Percentiles rank a stretch among this genome's conserved stretches.
phyloP scores from a whole-genome alignment of 1,284 basidiomycete genomes.

The Fistulina hepatica region DNA sequence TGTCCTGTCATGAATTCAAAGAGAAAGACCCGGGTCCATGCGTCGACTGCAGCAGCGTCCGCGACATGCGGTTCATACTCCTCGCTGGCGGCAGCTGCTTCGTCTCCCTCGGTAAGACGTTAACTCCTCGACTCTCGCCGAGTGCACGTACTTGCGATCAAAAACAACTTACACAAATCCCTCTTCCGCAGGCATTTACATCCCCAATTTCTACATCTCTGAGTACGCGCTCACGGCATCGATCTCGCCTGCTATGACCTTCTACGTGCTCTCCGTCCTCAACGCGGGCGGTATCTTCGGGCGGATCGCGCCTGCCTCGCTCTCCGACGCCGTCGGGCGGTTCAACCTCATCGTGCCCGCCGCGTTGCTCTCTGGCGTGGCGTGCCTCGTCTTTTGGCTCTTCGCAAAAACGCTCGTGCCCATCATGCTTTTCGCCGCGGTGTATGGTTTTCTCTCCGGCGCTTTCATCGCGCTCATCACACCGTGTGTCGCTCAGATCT shows the following conservation, averaged over 20 bases:
- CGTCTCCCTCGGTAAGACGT: conserved; percentile 35
- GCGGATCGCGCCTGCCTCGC: conserved; percentile 45
- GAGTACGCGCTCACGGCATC: conserved; percentile 35
- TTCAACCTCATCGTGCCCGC: conserved; percentile 52
- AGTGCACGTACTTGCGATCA: conserved; percentile 1
- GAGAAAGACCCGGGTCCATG: conserved; percentile 19
- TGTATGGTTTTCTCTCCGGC: conserved; percentile 49
- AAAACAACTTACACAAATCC: neutral
- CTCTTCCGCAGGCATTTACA: conserved; percentile 42
- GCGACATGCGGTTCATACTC: conserved; percentile 34
- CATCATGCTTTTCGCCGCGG: conserved; percentile 41
- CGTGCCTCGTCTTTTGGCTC: conserved; percentile 47
- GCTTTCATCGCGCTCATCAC: conserved; percentile 52
- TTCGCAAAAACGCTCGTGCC: conserved; percentile 28
- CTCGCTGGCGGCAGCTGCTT: conserved; percentile 37
- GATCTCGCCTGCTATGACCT: conserved; percentile 28
- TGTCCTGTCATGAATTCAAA: conserved; percentile 20
- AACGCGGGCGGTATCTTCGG: conserved; percentile 56
- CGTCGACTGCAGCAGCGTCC: conserved; percentile 26
- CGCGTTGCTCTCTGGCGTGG: conserved; percentile 47
- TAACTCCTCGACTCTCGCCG: neutral
- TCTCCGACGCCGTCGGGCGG: conserved; percentile 52
- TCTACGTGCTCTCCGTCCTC: conserved; percentile 48
- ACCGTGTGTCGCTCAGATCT: conserved; percentile 54
- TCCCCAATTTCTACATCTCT: conserved; percentile 54